Base-by-base conservation (phyloP, 1,139 yeast genomes). In the Suhomyces chickasaworum region DNA sequence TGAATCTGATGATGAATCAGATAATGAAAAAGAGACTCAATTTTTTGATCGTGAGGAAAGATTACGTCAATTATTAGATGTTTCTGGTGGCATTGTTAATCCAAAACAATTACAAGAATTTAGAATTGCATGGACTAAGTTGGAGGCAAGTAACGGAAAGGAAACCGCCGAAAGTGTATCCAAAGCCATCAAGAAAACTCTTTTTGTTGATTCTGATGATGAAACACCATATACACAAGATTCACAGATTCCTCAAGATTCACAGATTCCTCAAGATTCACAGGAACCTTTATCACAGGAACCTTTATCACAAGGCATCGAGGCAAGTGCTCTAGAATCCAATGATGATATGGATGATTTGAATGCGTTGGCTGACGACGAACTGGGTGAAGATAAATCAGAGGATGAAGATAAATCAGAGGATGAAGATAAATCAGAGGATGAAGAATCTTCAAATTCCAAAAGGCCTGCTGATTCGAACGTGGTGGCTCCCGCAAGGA, bases 1-100 rank as follows among this genome's bases (percentile, higher is more conserved):
- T 48, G 84, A 78, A 44, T 83, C 88, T 0, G 91, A 85, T 57
- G 89, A 85, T 55, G 86, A 80, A 18, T 75, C 82, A 3, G 89
- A 84, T 53, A 81, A 73, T 15, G 90, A 84, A 46, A 64, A 72
- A 44, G 82, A 78, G 48, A 59, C 57, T 1, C 71, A 58, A 22
- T 86, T 86, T 60, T 86, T 79, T 58, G 83, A 66, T 38, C 71
- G 81, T 49, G 95, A 86, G 58, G 75, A 73, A 48, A 65, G 69
- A 49, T 68, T 85, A 47, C 76, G 89, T 48, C 68, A 60, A 33
- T 58, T 73, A 50, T 60, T 72, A 39, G 55, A 56, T 21, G 66
- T 53, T 23, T 56, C 70, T n/a, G 79, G 79, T 3, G 78, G 78
- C 6, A 70, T 74, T 34, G 65, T 73, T 10, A 67, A 67, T 50